A percentile compares a stretch with the other conserved stretches of the same genome.
These are phyloP conservation scores for Thermochaetoides thermophila DNA, from an alignment of 495 filamentous ascomycete genomes.

Conservation along the genomic window DNA sequence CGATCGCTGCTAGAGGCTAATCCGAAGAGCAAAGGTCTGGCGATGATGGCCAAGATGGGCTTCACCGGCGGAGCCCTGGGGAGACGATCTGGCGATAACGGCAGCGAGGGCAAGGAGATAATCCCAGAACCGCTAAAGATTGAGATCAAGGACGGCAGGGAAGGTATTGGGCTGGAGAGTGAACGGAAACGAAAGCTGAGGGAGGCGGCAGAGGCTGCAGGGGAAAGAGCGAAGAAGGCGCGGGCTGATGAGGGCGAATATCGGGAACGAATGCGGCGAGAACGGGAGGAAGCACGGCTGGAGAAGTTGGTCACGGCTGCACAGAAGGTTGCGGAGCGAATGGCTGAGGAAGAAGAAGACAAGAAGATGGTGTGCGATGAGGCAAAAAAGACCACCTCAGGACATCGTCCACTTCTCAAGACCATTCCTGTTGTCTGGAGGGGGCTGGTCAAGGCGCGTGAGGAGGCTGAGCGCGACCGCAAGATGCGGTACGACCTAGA, in stretches of 20 bases:
- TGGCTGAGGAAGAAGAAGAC: constrained; percentile 32
- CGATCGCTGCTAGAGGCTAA: constrained; percentile 41
- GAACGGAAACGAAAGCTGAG: constrained; percentile 70
- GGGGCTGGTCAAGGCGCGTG: constrained; percentile 50
- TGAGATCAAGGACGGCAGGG: constrained; percentile 59
- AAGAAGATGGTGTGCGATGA: constrained; percentile 29
- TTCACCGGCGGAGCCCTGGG: constrained; percentile 67
- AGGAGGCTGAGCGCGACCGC: constrained; percentile 53
- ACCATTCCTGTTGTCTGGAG: constrained; percentile 68
- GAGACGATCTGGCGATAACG: not conserved
- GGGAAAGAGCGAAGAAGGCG: constrained; percentile 39
- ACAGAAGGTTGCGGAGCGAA: constrained; percentile 65
- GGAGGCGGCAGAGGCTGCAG: constrained; percentile 43
- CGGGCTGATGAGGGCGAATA: constrained; percentile 64
- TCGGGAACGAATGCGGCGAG: constrained; percentile 53
- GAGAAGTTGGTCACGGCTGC: constrained; percentile 58
- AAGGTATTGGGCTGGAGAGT: constrained; percentile 73
- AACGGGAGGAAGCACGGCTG: constrained; percentile 53
- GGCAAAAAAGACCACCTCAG: too few species aligned
- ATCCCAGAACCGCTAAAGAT: constrained; percentile 51
- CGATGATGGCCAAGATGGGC: constrained; percentile 96
- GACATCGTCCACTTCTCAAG: too few species aligned
- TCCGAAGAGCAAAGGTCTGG: constrained; percentile 57
- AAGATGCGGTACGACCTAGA: constrained; percentile 57
- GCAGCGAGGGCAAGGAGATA: not conserved